Evolutionary conservation across 2,329 filamentous ascomycete species (phyloP), one percentile per base, ranked within the genome.

Genomic region (Verticillium alfalfae): DNA sequence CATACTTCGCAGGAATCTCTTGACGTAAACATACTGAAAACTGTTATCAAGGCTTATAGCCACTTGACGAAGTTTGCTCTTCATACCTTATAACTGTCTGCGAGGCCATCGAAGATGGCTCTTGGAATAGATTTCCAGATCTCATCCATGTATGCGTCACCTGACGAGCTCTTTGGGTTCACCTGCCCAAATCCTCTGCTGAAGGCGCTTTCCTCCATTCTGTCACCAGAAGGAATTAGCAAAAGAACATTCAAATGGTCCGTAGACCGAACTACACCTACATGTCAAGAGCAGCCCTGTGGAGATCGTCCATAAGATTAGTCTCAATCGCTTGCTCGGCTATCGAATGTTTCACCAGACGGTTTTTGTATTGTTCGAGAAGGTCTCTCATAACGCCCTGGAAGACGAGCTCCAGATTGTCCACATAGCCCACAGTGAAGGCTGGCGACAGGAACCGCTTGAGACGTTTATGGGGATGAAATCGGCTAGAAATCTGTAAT

Each of bases 271-370:
- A 2, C 18, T 13, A 5, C 7, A 41, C 66, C 45, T 39, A 66
- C 66, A 68, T 70, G 26, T 70, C 68, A 15, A 70, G 62, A 16
- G 68, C 68, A 22, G 70, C 66, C 26, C 70, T 70, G 37, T 70
- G 68, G 8, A 70, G 64, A 56, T 70, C 68, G 6, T 70, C 68
- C 67, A 70, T 70, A 58, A 70, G 34, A 55, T 70, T 67, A 3
- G 63, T 66, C 38, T 68, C 66, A n/a, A 66, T 61, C 4, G 67
- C 67, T 18, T 63, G 13, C 37, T 62, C 61, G 34, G 61, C 64
- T 5, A 56, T 65, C 63, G 10, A 6, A 38, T 15, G 15, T 38
- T 38, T 38, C 9, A 38, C 2, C 37, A 12, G 37, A 38, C 15
- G 15, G 3, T 38, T 38, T 10, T 38, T 38, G 37, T 26, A 26